Percentiles rank a stretch among this genome's conserved stretches.
phyloP scores from a whole-genome alignment of 2,329 filamentous ascomycete species.

The Geosmithia flava region DNA sequence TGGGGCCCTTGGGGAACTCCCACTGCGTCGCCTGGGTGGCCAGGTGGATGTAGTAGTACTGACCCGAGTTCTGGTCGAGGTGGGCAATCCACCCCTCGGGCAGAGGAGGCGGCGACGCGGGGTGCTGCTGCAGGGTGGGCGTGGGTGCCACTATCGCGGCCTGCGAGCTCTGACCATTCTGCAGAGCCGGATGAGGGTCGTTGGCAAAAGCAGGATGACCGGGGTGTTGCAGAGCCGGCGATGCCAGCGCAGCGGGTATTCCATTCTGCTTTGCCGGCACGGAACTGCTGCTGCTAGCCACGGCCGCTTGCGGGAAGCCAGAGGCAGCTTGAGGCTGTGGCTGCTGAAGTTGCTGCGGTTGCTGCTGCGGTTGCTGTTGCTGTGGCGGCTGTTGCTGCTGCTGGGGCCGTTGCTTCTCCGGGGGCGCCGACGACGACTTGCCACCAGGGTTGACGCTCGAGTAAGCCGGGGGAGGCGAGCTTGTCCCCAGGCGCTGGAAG shows the following conservation, averaged over 20 bases:
- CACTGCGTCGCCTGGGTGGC: constrained; percentile 93
- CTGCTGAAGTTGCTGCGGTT: constrained; percentile 6
- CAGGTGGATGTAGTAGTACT: constrained; percentile 98
- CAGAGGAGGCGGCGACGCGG: constrained; percentile 78
- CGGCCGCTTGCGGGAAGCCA: not conserved
- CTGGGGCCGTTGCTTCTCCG: constrained; percentile 58
- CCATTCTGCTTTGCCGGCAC: constrained; percentile 17
- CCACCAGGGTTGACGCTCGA: constrained; percentile 55
- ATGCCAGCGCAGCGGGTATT: constrained; percentile 21
- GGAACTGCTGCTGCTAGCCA: constrained; percentile 5
- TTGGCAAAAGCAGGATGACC: constrained; percentile 88
- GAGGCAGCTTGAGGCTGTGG: constrained; percentile 8
- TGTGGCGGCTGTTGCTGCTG: constrained; percentile 8
- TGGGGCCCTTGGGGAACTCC: constrained; percentile 96
- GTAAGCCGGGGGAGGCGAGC: constrained; percentile 90
- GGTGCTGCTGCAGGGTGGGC: constrained; percentile 30
- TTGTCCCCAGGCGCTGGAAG: constrained; percentile 68
- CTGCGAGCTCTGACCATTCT: constrained; percentile 34
- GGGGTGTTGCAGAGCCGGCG: constrained; percentile 41
- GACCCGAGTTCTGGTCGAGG: constrained; percentile 85
- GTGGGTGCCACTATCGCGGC: constrained; percentile 27
- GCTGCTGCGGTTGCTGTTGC: constrained; percentile 6
- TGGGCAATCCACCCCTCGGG: constrained; percentile 98
- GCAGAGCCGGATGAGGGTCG: constrained; percentile 45
- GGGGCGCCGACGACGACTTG: constrained; percentile 50